Evolutionary conservation across 2,329 filamentous ascomycete species (phyloP), one percentile per base, ranked within the genome.

Genomic region (Triangularia verruculosa): DNA sequence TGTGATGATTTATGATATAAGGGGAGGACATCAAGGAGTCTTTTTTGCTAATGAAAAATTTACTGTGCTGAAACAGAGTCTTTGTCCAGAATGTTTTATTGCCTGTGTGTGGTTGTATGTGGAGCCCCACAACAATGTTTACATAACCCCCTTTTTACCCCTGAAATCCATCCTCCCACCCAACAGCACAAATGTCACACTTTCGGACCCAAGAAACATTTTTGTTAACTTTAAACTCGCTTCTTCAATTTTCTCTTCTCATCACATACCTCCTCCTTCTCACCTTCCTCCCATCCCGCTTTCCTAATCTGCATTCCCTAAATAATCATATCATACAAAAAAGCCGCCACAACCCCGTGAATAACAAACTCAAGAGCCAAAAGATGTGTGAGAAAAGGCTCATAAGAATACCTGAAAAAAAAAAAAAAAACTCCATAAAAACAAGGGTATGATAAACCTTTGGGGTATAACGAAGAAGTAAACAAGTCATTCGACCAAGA

Each of bases 341-440:
- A 47, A 47, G 9, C n/a, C n/a, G n/a, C n/a, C n/a, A 28, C 27
- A 28, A 28, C 27, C 27, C 9, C 27, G 9, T 28, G 27, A 28
- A 9, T 28, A 28, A 28, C 5, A 20, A 47, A 43, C 12, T 15
- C 30, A 43, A 58, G 6, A 51, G 28, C 30, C 12, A 47, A 59
- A 51, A 43, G 32, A 15, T 39, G n/a, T 4, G 56, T 51, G 43
- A 27, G 34, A 51, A 25, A 6, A 24, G n/a, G 32, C n/a, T 51
- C 39, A 56, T 56, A 56, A 61, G 55, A 43, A 24, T 54, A 9
- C 55, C 28, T 9, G 53, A 59, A 17, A 34, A 60, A 34, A 8
- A 53, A 60, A 47, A 51, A 32, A 17, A 17, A 53, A 51, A 34
- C 22, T 17, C 15, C 17, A 60, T 30, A 52, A 30, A 39, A 32